Evolutionary conservation across 331 rosid species (phyloP).

Genomic region (Arachis monticola): DNA sequence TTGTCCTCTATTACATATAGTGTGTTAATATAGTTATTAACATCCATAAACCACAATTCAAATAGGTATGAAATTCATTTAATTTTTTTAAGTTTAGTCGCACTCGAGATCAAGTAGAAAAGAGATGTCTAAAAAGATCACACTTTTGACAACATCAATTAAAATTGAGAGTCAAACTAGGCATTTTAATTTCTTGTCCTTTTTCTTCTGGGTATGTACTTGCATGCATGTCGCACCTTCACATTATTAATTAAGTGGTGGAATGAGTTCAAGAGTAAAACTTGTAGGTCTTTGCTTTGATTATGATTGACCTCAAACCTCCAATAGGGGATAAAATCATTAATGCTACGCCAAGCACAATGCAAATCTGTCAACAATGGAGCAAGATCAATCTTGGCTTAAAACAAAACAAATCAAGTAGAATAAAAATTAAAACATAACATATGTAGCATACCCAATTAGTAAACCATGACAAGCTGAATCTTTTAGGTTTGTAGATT

Average conservation of each 20-base stretch:
- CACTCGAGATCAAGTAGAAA: no score
- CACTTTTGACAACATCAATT: no score
- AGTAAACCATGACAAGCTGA: slow-evolving; percentile 54
- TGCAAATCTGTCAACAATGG: slow-evolving; percentile 41
- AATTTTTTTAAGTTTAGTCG: no score
- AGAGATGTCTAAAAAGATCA: no score
- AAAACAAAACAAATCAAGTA: background rate
- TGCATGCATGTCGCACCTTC: background rate
- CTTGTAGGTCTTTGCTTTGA: slow-evolving; percentile 36
- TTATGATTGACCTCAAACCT: slow-evolving; percentile 47
- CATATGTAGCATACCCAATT: slow-evolving; percentile 54
- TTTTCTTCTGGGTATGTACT: no score
- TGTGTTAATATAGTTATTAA: no score
- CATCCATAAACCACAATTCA: no score
- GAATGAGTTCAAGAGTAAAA: slow-evolving; percentile 43
- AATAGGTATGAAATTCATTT: no score
- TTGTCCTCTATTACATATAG: no score
- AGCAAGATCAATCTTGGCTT: background rate
- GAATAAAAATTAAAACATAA: background rate
- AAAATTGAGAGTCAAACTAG: no score
- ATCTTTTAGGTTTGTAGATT: slow-evolving; percentile 36
- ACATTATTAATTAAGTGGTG: background rate
- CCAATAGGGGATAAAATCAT: slow-evolving; percentile 51
- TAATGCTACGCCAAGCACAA: slow-evolving; percentile 42
- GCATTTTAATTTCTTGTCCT: no score